Conservation (phyloP, 148 eudicot genomes). For the Chenopodium berlandieri region DNA sequence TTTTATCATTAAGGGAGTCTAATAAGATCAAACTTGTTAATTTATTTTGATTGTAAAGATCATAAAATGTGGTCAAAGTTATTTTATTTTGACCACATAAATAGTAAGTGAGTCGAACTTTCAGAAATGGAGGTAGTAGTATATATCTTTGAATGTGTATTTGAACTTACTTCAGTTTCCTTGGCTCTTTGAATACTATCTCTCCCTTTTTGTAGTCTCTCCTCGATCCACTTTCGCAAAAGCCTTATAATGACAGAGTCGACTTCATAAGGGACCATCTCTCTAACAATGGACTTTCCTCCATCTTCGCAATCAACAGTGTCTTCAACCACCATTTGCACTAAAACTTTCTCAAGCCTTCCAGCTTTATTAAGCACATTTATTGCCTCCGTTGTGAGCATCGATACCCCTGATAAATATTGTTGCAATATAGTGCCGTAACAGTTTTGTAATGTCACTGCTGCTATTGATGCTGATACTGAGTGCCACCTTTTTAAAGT, state of each 20-base stretch:
- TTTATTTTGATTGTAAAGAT: too few relatives aligned
- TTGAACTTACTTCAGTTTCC: constrained; percentile 74
- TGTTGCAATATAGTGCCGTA: constrained; percentile 69
- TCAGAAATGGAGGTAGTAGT: too few relatives aligned
- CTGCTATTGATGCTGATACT: constrained; percentile 75
- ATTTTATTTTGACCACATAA: too few relatives aligned
- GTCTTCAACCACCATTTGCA: constrained; percentile 85
- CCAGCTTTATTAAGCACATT: constrained; percentile 71
- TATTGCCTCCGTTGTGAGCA: constrained; percentile 47
- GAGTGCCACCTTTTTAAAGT: constrained; percentile 81
- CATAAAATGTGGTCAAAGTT: too few relatives aligned
- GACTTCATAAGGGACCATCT: constrained; percentile 87
- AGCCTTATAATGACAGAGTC: constrained; percentile 59
- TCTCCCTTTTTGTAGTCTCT: constrained; percentile 48
- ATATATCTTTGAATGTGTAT: neutral
- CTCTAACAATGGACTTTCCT: constrained; percentile 67
- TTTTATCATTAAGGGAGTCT: too few relatives aligned
- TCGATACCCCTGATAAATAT: constrained; percentile 44
- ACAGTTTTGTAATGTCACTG: constrained; percentile 72
- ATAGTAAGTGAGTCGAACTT: too few relatives aligned
- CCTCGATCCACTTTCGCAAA: constrained; percentile 77
- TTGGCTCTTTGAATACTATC: constrained; percentile 69
- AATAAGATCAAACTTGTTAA: too few relatives aligned
- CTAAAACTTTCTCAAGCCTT: constrained; percentile 71
- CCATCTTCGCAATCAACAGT: constrained; percentile 83